Conservation (phyloP, 192 early-diverging fungal species). For the Coemansia sp. region DNA sequence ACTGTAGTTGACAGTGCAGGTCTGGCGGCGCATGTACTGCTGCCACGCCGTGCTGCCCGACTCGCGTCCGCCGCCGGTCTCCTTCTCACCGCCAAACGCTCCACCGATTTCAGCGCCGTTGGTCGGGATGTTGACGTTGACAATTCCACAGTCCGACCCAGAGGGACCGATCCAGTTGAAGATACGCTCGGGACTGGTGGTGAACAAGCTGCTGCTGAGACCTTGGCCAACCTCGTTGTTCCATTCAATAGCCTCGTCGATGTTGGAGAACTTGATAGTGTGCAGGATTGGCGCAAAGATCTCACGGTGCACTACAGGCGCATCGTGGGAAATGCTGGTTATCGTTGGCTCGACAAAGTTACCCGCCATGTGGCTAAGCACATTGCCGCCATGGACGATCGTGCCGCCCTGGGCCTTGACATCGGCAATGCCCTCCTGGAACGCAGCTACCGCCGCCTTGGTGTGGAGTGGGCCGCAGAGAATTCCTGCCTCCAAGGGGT, state of each 20-base stretch:
- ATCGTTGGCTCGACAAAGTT: conserved; percentile 95
- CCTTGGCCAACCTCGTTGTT: conserved; percentile 93
- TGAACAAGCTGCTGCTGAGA: conserved; percentile 82
- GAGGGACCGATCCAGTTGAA: conserved; percentile 92
- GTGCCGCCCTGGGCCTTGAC: conserved; percentile 82
- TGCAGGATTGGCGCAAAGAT: conserved; percentile 94
- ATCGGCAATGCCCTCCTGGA: conserved; percentile 69
- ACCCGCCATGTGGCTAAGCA: conserved; percentile 65
- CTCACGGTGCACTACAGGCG: conserved; percentile 85
- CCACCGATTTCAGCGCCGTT: conserved; percentile 97
- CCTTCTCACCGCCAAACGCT: conserved; percentile 97
- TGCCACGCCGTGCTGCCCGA: conserved; percentile 93
- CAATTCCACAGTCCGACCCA: conserved; percentile 89
- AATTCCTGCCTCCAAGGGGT: conserved; percentile 77
- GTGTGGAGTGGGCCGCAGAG: conserved; percentile 94
- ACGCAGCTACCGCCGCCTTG: conserved; percentile 73
- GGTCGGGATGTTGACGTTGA: conserved; percentile 96
- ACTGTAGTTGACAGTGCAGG: conserved; percentile 85
- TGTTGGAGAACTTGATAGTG: conserved; percentile 71
- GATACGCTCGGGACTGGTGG: conserved; percentile 70
- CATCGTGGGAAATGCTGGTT: conserved; percentile 72
- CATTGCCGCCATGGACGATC: conserved; percentile 81
- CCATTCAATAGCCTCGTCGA: conserved; percentile 82
- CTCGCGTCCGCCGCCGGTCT: conserved; percentile 92
- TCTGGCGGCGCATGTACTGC: conserved; percentile 81